phyloP scores from a whole-genome alignment of 441 rosid species.

The Erodium texanum region DNA sequence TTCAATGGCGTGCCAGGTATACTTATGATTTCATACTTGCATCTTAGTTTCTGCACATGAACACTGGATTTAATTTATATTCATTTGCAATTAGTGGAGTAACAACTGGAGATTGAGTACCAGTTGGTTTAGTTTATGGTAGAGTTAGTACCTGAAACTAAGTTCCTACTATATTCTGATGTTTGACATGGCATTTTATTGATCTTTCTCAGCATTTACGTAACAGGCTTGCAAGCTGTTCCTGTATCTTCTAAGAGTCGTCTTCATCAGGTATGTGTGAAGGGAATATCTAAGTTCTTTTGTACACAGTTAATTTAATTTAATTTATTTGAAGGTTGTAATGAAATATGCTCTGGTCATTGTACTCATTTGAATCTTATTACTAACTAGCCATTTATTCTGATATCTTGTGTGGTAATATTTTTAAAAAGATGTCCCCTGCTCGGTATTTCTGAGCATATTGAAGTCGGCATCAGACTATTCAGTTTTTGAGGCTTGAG shows the following conservation, averaged over 20 bases:
- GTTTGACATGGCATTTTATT: conserved; percentile 4
- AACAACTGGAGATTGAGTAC: background rate
- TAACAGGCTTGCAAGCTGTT: conserved; percentile 37
- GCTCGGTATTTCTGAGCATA: too few species aligned
- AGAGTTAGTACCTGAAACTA: background rate
- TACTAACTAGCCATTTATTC: background rate
- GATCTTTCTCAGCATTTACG: conserved; percentile 37
- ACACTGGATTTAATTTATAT: background rate
- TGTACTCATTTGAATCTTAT: background rate
- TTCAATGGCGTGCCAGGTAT: conserved; percentile 62
- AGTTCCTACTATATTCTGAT: background rate
- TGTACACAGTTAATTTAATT: too few species aligned
- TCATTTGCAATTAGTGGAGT: background rate
- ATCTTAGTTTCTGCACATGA: too few species aligned
- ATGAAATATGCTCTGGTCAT: background rate
- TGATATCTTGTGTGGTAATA: background rate
- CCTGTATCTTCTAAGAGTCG: conserved; percentile 27
- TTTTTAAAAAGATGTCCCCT: too few species aligned
- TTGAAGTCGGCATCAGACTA: too few species aligned
- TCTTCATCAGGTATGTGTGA: conserved; percentile 27
- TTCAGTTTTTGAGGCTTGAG: too few species aligned
- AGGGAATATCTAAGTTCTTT: too few species aligned
- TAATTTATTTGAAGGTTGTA: background rate
- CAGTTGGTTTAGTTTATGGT: background rate
- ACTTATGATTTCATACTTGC: background rate